These are phyloP conservation scores for Plasmodium vinckei DNA, from an alignment of 169 alveolate species.

Conservation along the genomic window DNA sequence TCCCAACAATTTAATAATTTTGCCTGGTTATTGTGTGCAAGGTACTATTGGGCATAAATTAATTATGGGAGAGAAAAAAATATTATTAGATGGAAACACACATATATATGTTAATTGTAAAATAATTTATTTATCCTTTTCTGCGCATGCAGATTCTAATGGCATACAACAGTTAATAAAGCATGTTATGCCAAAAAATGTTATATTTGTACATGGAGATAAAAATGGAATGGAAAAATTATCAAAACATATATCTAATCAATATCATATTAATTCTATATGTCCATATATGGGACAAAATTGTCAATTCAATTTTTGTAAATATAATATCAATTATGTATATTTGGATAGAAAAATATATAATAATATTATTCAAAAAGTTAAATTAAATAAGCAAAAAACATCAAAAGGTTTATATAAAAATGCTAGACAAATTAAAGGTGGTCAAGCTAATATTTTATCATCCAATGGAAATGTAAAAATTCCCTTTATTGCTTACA, in stretches of 20 bases:
- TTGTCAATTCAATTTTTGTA: slow-evolving; percentile 33
- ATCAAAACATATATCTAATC: slow-evolving; percentile 80
- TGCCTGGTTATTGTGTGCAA: slow-evolving; percentile 99
- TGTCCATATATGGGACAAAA: slow-evolving; percentile 66
- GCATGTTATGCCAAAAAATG: slow-evolving; percentile 92
- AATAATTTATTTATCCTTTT: slow-evolving; percentile 96
- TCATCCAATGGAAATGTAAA: neutral
- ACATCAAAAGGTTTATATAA: neutral
- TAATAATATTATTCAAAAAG: slow-evolving; percentile 10
- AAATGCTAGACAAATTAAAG: neutral
- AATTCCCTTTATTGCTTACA: slow-evolving; percentile 23
- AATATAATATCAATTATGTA: slow-evolving; percentile 22
- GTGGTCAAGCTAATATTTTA: neutral
- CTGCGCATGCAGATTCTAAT: slow-evolving; percentile 99
- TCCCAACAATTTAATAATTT: slow-evolving; percentile 94
- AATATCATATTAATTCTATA: slow-evolving; percentile 36
- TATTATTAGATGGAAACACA: slow-evolving; percentile 44
- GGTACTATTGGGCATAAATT: slow-evolving; percentile 98
- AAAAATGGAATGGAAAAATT: slow-evolving; percentile 95
- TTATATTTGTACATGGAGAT: slow-evolving; percentile 98
- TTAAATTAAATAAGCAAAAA: slow-evolving; percentile 6
- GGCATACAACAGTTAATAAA: slow-evolving; percentile 94
- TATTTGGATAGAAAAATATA: slow-evolving; percentile 18
- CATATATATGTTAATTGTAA: slow-evolving; percentile 92
- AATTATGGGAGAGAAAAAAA: slow-evolving; percentile 90